phyloP scores from a whole-genome alignment of 208 protist species.

The Trypanosoma caninum region DNA sequence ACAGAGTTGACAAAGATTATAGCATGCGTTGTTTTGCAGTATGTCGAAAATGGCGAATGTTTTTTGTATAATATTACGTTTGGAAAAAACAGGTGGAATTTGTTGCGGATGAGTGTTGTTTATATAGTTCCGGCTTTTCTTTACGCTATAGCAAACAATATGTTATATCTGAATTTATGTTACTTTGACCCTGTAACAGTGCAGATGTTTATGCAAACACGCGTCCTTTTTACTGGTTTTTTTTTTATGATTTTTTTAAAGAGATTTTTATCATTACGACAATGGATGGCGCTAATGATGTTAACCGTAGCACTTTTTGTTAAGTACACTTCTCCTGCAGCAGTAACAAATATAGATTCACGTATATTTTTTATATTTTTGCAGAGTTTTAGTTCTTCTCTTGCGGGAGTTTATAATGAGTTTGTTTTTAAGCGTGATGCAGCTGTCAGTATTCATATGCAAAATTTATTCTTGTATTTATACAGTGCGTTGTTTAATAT shows the following conservation, averaged over 20 bases:
- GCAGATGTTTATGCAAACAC: slow-evolving; percentile 77
- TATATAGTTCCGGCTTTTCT: slow-evolving; percentile 53
- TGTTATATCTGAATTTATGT: slow-evolving; percentile 68
- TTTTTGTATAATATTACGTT: slow-evolving; percentile 28
- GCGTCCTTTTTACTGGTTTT: slow-evolving; percentile 61
- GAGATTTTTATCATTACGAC: slow-evolving; percentile 27
- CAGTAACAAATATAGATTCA: slow-evolving; percentile 19
- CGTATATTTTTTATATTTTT: slow-evolving; percentile 40
- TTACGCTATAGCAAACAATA: slow-evolving; percentile 86
- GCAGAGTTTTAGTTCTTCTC: slow-evolving; percentile 51
- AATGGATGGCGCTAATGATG: slow-evolving; percentile 48
- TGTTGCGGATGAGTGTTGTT: slow-evolving; percentile 41
- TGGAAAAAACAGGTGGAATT: slow-evolving; percentile 9
- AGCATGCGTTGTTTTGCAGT: slow-evolving; percentile 45
- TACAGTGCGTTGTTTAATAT: slow-evolving; percentile 73
- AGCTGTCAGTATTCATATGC: slow-evolving; percentile 53
- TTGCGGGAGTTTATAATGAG: slow-evolving; percentile 77
- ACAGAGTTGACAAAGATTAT: slow-evolving; percentile 51
- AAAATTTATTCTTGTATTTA: slow-evolving; percentile 86
- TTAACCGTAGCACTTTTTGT: slow-evolving; percentile 46
- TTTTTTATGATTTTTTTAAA: slow-evolving; percentile 42
- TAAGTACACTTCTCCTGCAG: slow-evolving; percentile 47
- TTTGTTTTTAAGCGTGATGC: slow-evolving; percentile 60
- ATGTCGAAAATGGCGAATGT: slow-evolving; percentile 36
- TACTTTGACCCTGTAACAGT: slow-evolving; percentile 65